A percentile compares a stretch with the other conserved stretches of the same genome.
These are phyloP conservation scores for Aspergillus caelatus DNA, from an alignment of 2,329 filamentous ascomycete genomes.

Conservation along the genomic window DNA sequence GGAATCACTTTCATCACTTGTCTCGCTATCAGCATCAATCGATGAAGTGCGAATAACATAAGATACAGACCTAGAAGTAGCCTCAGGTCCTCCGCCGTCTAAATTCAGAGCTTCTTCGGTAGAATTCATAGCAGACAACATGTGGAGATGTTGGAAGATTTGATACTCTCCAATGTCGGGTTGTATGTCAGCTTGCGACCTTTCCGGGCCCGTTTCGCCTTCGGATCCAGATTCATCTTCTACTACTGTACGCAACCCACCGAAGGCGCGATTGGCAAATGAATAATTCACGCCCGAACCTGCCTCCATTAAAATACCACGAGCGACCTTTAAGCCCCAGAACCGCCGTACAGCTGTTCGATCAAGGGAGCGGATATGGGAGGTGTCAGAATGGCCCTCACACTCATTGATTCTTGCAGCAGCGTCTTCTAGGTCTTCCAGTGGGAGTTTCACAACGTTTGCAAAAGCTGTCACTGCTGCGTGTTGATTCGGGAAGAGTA, in stretches of 20 bases:
- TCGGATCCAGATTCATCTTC: slow-evolving; percentile 35
- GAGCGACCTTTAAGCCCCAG: slow-evolving; percentile 63
- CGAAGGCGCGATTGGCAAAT: slow-evolving; percentile 63
- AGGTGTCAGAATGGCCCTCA: slow-evolving; percentile 20
- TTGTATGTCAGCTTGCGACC: slow-evolving; percentile 53
- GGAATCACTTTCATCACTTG: slow-evolving; percentile 17
- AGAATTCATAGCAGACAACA: not conserved
- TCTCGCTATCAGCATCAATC: slow-evolving; percentile 16
- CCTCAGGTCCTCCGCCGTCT: slow-evolving; percentile 14
- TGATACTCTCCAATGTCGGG: slow-evolving; percentile 49
- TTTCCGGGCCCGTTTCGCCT: slow-evolving; percentile 46
- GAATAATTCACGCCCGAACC: slow-evolving; percentile 59
- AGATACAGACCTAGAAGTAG: not conserved
- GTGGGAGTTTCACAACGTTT: slow-evolving; percentile 55
- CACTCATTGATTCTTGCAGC: slow-evolving; percentile 31
- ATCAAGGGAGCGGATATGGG: slow-evolving; percentile 36
- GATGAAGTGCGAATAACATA: not conserved
- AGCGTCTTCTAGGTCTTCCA: slow-evolving; percentile 52
- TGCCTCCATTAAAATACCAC: slow-evolving; percentile 62
- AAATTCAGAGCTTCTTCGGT: not conserved
- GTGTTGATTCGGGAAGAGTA: slow-evolving; percentile 56
- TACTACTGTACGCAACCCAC: slow-evolving; percentile 56
- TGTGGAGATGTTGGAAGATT: slow-evolving; percentile 29
- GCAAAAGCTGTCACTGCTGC: slow-evolving; percentile 61
- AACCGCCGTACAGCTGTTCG: slow-evolving; percentile 45